These are phyloP conservation scores for Quercus phellos DNA, from an alignment of 331 rosid species.

Conservation along the genomic window DNA sequence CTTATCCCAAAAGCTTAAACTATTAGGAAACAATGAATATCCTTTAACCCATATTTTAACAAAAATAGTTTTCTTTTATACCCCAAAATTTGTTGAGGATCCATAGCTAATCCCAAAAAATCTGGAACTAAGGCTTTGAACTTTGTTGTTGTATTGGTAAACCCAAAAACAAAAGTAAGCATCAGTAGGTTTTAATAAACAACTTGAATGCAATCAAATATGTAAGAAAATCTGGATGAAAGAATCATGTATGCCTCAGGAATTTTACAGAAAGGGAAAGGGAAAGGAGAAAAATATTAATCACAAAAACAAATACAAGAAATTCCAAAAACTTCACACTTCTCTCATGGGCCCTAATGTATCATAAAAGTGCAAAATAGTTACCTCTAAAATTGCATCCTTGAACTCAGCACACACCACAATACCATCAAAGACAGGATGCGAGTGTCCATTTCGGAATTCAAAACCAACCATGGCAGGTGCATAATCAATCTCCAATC, in stretches of 20 bases:
- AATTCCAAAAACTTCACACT: neutral
- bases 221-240: neutral
- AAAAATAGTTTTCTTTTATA: neutral
- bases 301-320: neutral
- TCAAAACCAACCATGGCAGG: constrained; percentile 98
- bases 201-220: neutral
- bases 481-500: constrained; percentile 85
- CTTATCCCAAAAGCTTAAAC: no score
- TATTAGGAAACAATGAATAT: no score
- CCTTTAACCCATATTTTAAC: no score
- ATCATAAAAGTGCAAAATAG: neutral
- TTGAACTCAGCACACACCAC: constrained; percentile 90
- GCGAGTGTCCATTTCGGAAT: constrained; percentile 71
- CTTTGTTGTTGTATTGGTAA: no score
- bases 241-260: neutral
- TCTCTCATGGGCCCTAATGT: neutral
- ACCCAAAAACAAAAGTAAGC: no score
- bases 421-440: constrained; percentile 84
- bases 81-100: no score
- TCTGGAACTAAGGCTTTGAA: no score
- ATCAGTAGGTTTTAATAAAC: neutral
- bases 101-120: no score
- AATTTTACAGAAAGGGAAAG: neutral
- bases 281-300: neutral
- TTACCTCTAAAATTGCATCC: constrained; percentile 76